phyloP scores from a whole-genome alignment of 345 rosid species.

The Camelina laxa region DNA sequence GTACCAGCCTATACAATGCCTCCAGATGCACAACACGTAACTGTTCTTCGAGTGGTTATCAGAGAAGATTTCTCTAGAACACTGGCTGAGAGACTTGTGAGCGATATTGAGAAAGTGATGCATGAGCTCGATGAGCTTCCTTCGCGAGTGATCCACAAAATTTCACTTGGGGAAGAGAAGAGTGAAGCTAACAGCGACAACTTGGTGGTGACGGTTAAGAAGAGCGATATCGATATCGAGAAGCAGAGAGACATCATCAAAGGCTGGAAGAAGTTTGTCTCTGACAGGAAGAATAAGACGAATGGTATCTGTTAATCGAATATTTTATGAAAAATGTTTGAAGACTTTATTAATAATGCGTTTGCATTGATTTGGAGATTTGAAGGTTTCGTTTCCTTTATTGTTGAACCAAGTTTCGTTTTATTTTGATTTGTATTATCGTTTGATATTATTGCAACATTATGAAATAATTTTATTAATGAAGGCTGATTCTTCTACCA shows the following conservation, averaged over 20 bases:
- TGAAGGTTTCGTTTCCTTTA: slow-evolving; percentile 5
- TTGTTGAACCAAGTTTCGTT: slow-evolving; percentile 21
- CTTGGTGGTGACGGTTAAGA: slow-evolving; percentile 48
- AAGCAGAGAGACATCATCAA: slow-evolving; percentile 58
- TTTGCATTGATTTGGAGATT: slow-evolving; percentile 33
- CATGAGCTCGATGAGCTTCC: slow-evolving; percentile 76
- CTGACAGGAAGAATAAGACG: slow-evolving; percentile 49
- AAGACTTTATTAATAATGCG: slow-evolving; percentile 31
- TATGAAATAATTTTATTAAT: background rate
- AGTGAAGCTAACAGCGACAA: slow-evolving; percentile 36
- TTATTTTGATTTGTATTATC: slow-evolving; percentile 17
- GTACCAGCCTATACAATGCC: slow-evolving; percentile 95
- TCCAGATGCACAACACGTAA: slow-evolving; percentile 73
- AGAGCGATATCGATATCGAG: slow-evolving; percentile 55
- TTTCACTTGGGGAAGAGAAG: slow-evolving; percentile 39
- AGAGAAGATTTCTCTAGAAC: slow-evolving; percentile 84
- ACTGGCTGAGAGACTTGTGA: slow-evolving; percentile 68
- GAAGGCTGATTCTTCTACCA: no score
- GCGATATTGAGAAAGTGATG: slow-evolving; percentile 74
- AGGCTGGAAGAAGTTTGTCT: slow-evolving; percentile 62
- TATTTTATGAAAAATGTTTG: slow-evolving; percentile 2
- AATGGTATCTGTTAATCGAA: slow-evolving; percentile 45
- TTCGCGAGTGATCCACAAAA: slow-evolving; percentile 51
- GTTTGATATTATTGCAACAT: slow-evolving; percentile 10
- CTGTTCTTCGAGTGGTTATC: slow-evolving; percentile 81